phyloP scores from a whole-genome alignment of 208 protist species.

The Acanthamoeba culbertsoni region DNA sequence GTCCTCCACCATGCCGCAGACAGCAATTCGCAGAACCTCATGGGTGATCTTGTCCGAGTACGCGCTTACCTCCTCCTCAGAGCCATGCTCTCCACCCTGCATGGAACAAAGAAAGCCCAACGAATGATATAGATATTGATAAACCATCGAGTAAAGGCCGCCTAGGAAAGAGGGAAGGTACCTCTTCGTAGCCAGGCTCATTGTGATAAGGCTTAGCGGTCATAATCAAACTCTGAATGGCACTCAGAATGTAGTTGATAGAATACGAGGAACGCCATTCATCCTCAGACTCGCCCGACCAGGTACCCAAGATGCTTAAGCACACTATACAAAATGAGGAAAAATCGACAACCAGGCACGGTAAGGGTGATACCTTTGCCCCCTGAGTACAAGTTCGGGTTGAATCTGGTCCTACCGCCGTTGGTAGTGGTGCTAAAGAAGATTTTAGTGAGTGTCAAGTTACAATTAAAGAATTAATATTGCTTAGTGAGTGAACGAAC shows the following conservation, averaged over 20 bases:
- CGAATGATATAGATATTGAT: too few species aligned
- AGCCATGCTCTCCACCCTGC: neutral
- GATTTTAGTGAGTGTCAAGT: neutral
- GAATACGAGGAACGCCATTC: conserved; percentile 66
- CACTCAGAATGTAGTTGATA: conserved; percentile 59
- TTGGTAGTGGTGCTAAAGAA: conserved; percentile 54
- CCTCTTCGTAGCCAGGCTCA: conserved; percentile 66
- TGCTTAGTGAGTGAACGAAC: neutral
- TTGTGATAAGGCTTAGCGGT: conserved; percentile 68
- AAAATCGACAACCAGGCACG: neutral
- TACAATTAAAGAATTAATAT: neutral
- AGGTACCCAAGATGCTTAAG: conserved; percentile 67
- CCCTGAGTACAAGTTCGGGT: conserved; percentile 62
- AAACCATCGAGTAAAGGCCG: too few species aligned
- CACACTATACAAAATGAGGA: conserved; percentile 28
- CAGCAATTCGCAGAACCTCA: conserved; percentile 53
- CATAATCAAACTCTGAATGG: conserved; percentile 67
- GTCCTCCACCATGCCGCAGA: conserved; percentile 62
- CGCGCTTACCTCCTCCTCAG: neutral
- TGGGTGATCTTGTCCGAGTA: conserved; percentile 66
- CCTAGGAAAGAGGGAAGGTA: too few species aligned
- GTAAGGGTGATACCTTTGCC: conserved; percentile 13
- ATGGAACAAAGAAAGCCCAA: neutral
- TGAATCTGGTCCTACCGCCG: conserved; percentile 51
- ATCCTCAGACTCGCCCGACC: conserved; percentile 65